Conservation (phyloP, 495 filamentous ascomycete genomes). For the Physcia stellaris region DNA sequence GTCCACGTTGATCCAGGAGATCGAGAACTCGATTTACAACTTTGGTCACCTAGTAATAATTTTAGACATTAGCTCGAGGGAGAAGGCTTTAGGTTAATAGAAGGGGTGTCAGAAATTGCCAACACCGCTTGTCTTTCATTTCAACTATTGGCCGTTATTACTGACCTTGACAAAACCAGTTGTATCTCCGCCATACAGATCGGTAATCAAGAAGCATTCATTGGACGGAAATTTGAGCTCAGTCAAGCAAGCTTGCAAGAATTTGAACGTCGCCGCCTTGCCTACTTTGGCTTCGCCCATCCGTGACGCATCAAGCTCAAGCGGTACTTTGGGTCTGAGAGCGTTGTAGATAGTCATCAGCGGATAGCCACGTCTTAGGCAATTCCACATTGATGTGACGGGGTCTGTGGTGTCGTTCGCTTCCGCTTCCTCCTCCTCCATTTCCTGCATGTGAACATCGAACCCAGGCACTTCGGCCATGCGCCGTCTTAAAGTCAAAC, state of each 20-base stretch:
- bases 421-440: conserved; percentile 46
- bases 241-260: conserved; percentile 50
- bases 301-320: conserved; percentile 48
- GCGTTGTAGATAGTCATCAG: conserved; percentile 83
- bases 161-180: conserved; percentile 91
- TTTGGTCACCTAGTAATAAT: conserved; percentile 47
- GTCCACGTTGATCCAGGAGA: conserved; percentile 58
- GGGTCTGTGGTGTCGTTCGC: conserved; percentile 55
- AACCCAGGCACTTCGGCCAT: conserved; percentile 75
- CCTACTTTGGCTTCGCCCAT: conserved; percentile 49
- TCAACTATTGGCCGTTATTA: too few species aligned
- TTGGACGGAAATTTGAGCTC: conserved; percentile 63
- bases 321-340: conserved; percentile 46
- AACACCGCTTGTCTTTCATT: too few species aligned
- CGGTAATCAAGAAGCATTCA: conserved; percentile 82
- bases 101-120: too few species aligned
- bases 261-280: conserved; percentile 59
- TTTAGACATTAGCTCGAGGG: conserved; percentile 14
- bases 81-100: too few species aligned
- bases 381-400: conserved; percentile 81
- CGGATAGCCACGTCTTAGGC: conserved; percentile 70
- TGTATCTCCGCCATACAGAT: conserved; percentile 86
- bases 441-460: conserved; percentile 49
- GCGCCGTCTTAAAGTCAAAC: conserved; percentile 65
- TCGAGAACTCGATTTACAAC: conserved; percentile 85